Base-by-base conservation (phyloP, 495 filamentous ascomycete genomes). In the Tuber borchii region DNA sequence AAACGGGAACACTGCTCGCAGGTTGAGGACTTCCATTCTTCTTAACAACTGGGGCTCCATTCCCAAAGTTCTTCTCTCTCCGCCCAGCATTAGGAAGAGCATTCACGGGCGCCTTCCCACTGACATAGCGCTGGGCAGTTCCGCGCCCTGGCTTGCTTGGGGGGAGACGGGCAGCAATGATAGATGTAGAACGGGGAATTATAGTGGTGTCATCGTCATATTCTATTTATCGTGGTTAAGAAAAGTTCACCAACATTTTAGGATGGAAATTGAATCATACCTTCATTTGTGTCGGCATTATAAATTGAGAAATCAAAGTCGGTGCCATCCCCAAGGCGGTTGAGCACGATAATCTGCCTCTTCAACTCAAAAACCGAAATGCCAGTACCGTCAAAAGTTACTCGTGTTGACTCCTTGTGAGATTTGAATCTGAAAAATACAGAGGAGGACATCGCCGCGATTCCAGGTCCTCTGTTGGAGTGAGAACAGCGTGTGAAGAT, bases 371-470 rank as follows among this genome's bases (percentile, higher is more conserved):
- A 99, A 81, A 98, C 95, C 74, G 95, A 97, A 77, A 99, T 97
- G 85, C 93, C 93, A 81, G 95, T 97, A 83, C 95, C 95, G 86
- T 99, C 95, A 86, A 99, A 99, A 81, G 93, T 91, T 76, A 99
- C 93, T 83, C 94, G 88, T 37, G 93, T 91, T 74, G 95, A 93
- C 84, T 98, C 96, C 86, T 95, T 97, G 84, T 95, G 93, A 75
- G 95, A 97, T 88, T 97, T 98, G 92, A 98, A 99, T 86, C 97
- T 97, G 92, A 97, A 98, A 86, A 97, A 97, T 84, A 99, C 94
- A 78, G 94, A 97, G 74, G 96, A 97, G 85, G 94, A 88, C 95
- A 99, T 99, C 84, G 72, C 71, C 70, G 71, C 51, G 76, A 71
- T 79, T 75, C 76, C 77, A 70, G 72, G 45, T 72, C 77, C 73